Conservation (phyloP, 371 early-diverging fungal genomes). For the Syncephalastrum racemosum region DNA sequence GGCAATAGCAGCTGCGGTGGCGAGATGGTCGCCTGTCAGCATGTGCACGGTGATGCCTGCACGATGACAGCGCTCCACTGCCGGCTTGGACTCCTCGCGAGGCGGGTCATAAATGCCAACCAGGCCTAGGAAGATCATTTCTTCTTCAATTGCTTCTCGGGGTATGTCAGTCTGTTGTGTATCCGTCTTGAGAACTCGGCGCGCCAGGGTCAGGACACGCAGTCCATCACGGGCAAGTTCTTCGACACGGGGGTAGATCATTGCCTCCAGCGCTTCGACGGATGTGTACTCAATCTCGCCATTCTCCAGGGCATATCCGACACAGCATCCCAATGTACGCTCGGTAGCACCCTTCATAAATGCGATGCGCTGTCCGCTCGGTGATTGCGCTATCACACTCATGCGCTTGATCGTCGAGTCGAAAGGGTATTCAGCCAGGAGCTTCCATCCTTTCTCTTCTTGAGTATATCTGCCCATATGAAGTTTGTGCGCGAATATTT, state of each 20-base stretch:
- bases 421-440: constrained; percentile 81
- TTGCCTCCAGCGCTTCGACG: constrained; percentile 45
- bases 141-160: constrained; percentile 67
- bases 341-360: constrained; percentile 78
- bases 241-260: constrained; percentile 61
- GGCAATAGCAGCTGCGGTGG: constrained; percentile 91
- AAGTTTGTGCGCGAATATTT: constrained; percentile 75
- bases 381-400: constrained; percentile 76
- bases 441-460: constrained; percentile 49
- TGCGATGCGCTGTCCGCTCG: constrained; percentile 50
- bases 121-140: constrained; percentile 85
- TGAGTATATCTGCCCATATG: constrained; percentile 62
- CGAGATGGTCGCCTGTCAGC: constrained; percentile 91
- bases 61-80: constrained; percentile 82
- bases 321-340: constrained; percentile 65
- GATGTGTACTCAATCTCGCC: constrained; percentile 38
- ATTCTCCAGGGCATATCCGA: constrained; percentile 21
- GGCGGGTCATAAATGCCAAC: constrained; percentile 96
- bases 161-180: constrained; percentile 51
- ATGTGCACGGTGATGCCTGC: constrained; percentile 90
- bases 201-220: constrained; percentile 58
- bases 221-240: constrained; percentile 68
- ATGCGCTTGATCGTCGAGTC: constrained; percentile 90
- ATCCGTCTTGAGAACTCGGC: constrained; percentile 54
- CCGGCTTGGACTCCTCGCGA: constrained; percentile 69